phyloP scores from a whole-genome alignment of 2,329 filamentous ascomycete genomes.

The Scolecobasidium constrictum region DNA sequence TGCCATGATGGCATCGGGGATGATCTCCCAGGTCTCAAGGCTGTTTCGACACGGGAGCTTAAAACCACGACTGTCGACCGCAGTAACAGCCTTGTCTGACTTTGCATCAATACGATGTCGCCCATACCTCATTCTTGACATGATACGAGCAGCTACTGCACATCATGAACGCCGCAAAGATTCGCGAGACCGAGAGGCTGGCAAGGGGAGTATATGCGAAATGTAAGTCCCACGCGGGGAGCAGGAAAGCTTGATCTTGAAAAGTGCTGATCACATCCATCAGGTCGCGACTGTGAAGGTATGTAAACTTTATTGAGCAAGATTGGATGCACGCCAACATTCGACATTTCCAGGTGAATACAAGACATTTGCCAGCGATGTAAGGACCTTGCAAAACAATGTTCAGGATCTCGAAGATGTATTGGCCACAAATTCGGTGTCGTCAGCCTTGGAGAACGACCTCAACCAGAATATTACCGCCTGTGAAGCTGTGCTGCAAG shows the following conservation, averaged over 20 bases:
- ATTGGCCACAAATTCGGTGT: slow-evolving; percentile 16
- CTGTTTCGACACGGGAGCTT: too few species aligned
- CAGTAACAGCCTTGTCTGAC: too few species aligned
- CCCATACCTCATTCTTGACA: too few species aligned
- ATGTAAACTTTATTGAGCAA: too few species aligned
- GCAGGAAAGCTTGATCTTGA: too few species aligned
- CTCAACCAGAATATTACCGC: background rate
- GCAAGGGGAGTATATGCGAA: background rate
- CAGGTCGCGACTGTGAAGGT: background rate
- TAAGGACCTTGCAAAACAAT: slow-evolving; percentile 18
- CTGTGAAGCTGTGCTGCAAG: slow-evolving; percentile 11
- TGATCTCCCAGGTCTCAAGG: too few species aligned
- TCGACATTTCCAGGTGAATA: slow-evolving; percentile 19
- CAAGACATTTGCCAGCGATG: slow-evolving; percentile 17
- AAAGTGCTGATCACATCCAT: too few species aligned
- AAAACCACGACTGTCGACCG: too few species aligned
- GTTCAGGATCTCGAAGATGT: slow-evolving; percentile 21
- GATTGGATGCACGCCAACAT: too few species aligned
- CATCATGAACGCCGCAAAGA: background rate
- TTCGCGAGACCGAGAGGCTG: background rate
- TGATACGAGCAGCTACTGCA: background rate
- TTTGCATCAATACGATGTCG: too few species aligned
- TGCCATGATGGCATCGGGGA: too few species aligned
- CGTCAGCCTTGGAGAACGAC: slow-evolving; percentile 14
- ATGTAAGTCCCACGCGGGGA: background rate